These are phyloP conservation scores for Kazachstania africana DNA, from an alignment of 805 yeast genomes.

Conservation along the genomic window DNA sequence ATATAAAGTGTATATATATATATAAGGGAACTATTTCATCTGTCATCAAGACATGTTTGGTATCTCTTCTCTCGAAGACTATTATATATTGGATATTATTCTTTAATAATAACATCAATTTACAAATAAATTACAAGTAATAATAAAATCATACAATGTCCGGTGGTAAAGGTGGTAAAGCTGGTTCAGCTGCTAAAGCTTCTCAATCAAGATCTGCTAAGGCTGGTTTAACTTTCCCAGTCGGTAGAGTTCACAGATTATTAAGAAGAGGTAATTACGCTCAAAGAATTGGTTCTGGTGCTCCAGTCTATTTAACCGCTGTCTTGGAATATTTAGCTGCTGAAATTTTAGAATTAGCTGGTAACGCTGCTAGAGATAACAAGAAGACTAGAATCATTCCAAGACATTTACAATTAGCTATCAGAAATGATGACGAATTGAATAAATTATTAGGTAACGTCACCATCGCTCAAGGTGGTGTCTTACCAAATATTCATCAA, in stretches of 20 bases:
- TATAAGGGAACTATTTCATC: no score
- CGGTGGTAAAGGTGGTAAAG: slow-evolving; percentile 71
- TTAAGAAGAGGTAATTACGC: slow-evolving; percentile 96
- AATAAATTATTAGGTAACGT: slow-evolving; percentile 89
- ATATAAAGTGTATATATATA: no score
- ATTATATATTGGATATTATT: no score
- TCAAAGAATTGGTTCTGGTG: slow-evolving; percentile 98
- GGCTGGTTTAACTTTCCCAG: slow-evolving; percentile 99
- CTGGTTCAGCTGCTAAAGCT: slow-evolving; percentile 89
- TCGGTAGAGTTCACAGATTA: slow-evolving; percentile 96
- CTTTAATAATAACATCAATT: no score
- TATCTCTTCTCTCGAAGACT: no score
- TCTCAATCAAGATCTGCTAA: slow-evolving; percentile 96
- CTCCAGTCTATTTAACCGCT: slow-evolving; percentile 95
- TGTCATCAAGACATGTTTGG: no score
- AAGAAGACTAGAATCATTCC: slow-evolving; percentile 98
- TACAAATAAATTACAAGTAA: no score
- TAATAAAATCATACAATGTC: no score
- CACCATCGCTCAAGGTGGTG: slow-evolving; percentile 99
- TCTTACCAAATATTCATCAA: slow-evolving; percentile 92
- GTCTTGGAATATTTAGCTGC: slow-evolving; percentile 96
- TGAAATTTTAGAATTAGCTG: slow-evolving; percentile 95
- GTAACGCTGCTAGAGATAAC: slow-evolving; percentile 98
- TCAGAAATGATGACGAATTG: slow-evolving; percentile 97
- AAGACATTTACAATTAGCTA: slow-evolving; percentile 96